phyloP scores from a whole-genome alignment of 129 eudicot species.

The Tanacetum coccineum region DNA sequence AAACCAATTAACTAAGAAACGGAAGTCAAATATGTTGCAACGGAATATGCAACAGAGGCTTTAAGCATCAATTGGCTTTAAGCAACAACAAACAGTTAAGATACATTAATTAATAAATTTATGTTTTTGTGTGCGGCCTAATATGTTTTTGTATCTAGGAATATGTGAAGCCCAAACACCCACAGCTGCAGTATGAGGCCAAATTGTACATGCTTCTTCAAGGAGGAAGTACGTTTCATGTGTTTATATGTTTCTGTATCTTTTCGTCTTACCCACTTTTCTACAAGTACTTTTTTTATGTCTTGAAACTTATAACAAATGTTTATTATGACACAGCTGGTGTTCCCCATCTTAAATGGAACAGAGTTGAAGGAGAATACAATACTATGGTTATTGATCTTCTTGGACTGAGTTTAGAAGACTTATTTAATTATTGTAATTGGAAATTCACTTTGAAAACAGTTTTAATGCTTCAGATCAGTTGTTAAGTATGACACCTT shows the following conservation, averaged over 20 bases:
- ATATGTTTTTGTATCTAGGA: conserved; percentile 46
- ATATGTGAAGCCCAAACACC: conserved; percentile 81
- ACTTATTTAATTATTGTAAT: conserved; percentile 84
- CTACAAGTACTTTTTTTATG: background rate
- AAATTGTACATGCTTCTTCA: conserved; percentile 94
- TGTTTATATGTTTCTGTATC: background rate
- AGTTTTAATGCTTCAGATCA: conserved; percentile 95
- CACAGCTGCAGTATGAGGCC: conserved; percentile 93
- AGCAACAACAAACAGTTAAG: too few species aligned
- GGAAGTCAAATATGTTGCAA: too few species aligned
- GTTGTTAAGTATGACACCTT: too few species aligned
- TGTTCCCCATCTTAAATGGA: conserved; percentile 91
- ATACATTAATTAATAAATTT: background rate
- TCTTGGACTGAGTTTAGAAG: too few species aligned
- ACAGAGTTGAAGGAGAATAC: conserved; percentile 88
- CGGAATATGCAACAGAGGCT: too few species aligned
- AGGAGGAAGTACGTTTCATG: conserved; percentile 78
- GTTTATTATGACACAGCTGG: conserved; percentile 49
- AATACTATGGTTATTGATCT: conserved; percentile 94
- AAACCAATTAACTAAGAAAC: too few species aligned
- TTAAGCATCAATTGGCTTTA: too few species aligned
- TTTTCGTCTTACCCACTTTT: background rate
- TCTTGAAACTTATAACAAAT: conserved; percentile 16
- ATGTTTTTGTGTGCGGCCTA: conserved; percentile 9
- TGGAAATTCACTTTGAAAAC: conserved; percentile 84